A percentile compares a stretch with the other conserved stretches of the same genome.
Evolutionary conservation across 2,329 filamentous ascomycete genomes (phyloP).

Genomic region (Fusarium albidum): DNA sequence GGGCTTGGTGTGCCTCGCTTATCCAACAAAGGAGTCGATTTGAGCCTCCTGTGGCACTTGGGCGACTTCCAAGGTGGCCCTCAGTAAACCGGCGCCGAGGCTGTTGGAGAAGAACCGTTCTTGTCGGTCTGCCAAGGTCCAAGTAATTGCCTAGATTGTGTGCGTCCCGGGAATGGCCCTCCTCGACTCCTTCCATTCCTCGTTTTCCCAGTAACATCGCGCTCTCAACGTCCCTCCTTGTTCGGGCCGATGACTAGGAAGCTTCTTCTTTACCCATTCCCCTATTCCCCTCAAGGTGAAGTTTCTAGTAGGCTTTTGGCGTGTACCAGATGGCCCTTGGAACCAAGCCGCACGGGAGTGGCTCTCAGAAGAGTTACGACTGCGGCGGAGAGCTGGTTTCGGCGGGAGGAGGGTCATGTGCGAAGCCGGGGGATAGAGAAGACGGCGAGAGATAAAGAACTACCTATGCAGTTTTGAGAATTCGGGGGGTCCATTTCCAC

Average conservation of each 20-base stretch:
- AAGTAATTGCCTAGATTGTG: not conserved
- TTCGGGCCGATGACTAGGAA: conserved; percentile 59
- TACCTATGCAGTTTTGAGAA: too few species aligned
- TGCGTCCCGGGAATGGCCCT: not conserved
- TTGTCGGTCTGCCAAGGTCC: not conserved
- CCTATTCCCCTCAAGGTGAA: conserved; percentile 35
- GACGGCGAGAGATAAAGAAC: too few species aligned
- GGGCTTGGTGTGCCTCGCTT: conserved; percentile 12
- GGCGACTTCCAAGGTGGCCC: conserved; percentile 23
- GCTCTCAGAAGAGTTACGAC: not conserved
- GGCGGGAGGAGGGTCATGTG: conserved; percentile 10
- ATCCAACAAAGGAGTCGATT: conserved; percentile 46
- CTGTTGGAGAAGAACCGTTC: not conserved
- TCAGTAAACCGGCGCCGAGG: conserved; percentile 16
- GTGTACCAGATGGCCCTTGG: not conserved
- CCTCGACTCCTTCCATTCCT: conserved; percentile 13
- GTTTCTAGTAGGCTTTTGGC: conserved; percentile 1
- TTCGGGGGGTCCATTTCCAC: too few species aligned
- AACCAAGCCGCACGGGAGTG: not conserved
- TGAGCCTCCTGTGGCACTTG: conserved; percentile 37
- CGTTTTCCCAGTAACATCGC: conserved; percentile 41
- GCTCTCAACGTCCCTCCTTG: conserved; percentile 57
- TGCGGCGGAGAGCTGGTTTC: conserved; percentile 15
- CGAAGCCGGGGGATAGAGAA: not conserved
- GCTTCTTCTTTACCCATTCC: conserved; percentile 53